Evolutionary conservation across 306 rosid genomes (phyloP), one percentile per base, ranked within the genome.

Genomic region (Rubus parviflorus): DNA sequence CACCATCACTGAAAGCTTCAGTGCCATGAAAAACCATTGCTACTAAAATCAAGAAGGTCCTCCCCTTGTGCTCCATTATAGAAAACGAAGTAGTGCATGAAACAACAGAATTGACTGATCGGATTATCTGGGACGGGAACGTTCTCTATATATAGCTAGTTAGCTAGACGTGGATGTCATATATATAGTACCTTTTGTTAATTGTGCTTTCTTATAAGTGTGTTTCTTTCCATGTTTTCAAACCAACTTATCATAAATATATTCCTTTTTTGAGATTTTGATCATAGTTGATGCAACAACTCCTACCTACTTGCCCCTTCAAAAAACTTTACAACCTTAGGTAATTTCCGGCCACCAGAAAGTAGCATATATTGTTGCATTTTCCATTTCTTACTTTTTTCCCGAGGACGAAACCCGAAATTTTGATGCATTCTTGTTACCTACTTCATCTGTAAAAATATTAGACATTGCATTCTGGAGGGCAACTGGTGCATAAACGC

Each of bases 251-350:
- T n/a, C 62, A 20, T 45, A 42, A 53, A 71, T 74, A 83, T 68
- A 75, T 77, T 81, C 81, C 56, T 20, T 64, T 20, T 77, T 47
- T 77, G 66, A 78, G 70, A 8, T 69, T 19, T 70, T 48, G 64
- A 80, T 78, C 82, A 79, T 79, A 76, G 87, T 91, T 83, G 97
- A 85, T 91, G 79, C 93, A 91, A 82, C 97, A 38, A 91, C 84
- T 85, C 79, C 80, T 81, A 91, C 93, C 88, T 37, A 68, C 56
- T 72, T 58, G 25, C n/a, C 48, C 49, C 41, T 43, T 61, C 37
- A 15, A 22, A 10, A 15, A 46, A 14, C 14, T 35, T 35, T 35
- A 43, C 68, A 62, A 62, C 64, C 8, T 58, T 58, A 11, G 70
- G 22, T 17, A 63, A 37, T 15, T 63, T 5, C 41, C 15, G 16